A percentile compares a stretch with the other conserved stretches of the same genome.
These are phyloP conservation scores for Quercus engelmannii DNA, from an alignment of 306 rosid species.

Conservation along the genomic window DNA sequence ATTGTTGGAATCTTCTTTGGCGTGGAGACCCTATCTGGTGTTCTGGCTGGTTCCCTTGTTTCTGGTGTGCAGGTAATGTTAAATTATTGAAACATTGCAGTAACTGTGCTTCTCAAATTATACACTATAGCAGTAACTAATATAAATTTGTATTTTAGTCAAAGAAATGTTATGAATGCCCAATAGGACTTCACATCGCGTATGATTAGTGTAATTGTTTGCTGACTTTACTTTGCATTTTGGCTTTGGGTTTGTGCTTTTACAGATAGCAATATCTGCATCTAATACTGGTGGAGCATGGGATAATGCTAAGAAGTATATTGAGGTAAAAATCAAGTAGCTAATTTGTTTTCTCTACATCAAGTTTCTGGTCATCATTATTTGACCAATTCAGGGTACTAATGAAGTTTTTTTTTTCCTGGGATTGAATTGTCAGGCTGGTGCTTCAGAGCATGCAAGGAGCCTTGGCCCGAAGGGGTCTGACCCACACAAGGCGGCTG, in stretches of 20 bases:
- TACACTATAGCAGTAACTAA: no score
- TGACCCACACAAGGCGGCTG: constrained; percentile 73
- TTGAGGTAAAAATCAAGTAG: constrained; percentile 38
- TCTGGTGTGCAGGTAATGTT: constrained; percentile 74
- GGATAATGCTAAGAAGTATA: constrained; percentile 84
- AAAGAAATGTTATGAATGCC: neutral
- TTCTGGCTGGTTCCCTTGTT: constrained; percentile 74
- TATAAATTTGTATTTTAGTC: no score
- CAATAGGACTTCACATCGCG: neutral
- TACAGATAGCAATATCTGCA: constrained; percentile 67
- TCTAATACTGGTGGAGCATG: constrained; percentile 79
- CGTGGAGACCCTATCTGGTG: constrained; percentile 74
- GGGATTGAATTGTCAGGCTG: constrained; percentile 41
- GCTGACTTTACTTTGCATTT: neutral
- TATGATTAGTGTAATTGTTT: neutral
- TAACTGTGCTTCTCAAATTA: neutral
- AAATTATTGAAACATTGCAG: neutral
- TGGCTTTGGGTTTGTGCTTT: neutral
- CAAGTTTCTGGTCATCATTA: neutral
- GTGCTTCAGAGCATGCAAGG: constrained; percentile 70
- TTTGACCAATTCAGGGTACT: neutral
- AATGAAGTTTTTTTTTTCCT: neutral
- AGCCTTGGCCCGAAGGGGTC: constrained; percentile 68
- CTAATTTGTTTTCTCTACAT: neutral
- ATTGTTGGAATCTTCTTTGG: constrained; percentile 69